Evolutionary conservation across 208 protist genomes (phyloP).

Genomic region (Trypanosomatidae sp.): DNA sequence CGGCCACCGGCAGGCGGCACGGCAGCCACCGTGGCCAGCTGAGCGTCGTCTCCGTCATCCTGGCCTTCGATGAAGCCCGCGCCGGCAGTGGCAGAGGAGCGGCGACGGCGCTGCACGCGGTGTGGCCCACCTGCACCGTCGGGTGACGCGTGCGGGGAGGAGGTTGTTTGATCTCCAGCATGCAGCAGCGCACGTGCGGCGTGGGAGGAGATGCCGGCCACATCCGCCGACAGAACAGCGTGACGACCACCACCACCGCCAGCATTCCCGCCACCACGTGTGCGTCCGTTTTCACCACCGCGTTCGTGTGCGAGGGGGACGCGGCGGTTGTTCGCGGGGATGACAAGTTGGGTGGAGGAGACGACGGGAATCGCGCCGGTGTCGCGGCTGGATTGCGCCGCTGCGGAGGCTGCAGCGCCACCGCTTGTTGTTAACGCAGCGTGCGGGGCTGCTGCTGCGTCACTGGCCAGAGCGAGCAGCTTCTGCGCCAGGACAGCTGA

Average conservation of each 20-base stretch:
- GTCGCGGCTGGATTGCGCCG: background rate
- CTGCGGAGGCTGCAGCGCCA: background rate
- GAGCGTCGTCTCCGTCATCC: slow-evolving; percentile 12
- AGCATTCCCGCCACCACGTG: background rate
- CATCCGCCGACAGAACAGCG: slow-evolving; percentile 5
- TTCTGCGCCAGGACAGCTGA: slow-evolving; percentile 44
- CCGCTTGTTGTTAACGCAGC: too few species aligned
- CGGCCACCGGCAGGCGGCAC: slow-evolving; percentile 21
- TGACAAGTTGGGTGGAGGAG: slow-evolving; percentile 30
- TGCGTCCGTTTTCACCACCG: background rate
- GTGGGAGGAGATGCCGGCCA: slow-evolving; percentile 18
- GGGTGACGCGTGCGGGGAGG: background rate
- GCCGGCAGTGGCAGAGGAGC: slow-evolving; percentile 13
- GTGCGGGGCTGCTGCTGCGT: slow-evolving; percentile 23
- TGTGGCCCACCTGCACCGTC: background rate
- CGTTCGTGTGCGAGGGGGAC: slow-evolving; percentile 19
- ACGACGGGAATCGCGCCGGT: background rate
- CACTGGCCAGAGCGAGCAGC: slow-evolving; percentile 56
- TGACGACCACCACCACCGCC: background rate
- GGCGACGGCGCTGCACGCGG: background rate
- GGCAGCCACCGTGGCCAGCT: slow-evolving; percentile 16
- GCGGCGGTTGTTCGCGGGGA: slow-evolving; percentile 45
- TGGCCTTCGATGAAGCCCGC: slow-evolving; percentile 23
- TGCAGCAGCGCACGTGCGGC: slow-evolving; percentile 25
- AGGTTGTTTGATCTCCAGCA: background rate